Evolutionary conservation across 352 stramenopile genomes (phyloP).

Genomic region (Globisporangium splendens): DNA sequence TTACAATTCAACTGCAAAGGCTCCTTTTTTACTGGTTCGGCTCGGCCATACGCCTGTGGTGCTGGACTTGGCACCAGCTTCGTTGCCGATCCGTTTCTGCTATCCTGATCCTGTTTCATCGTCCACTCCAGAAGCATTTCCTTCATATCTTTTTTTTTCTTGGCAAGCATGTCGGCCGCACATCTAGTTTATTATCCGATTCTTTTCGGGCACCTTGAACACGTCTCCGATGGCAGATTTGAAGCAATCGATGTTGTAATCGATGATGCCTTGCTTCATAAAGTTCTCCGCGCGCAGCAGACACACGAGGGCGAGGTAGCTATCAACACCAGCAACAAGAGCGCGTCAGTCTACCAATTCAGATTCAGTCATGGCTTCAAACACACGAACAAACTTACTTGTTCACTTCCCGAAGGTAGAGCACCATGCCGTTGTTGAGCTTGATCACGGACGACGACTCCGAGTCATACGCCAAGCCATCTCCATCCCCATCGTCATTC

Average conservation of each 20-base stretch:
- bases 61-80: no score
- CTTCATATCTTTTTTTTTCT: no score
- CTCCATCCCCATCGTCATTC: constrained; percentile 89
- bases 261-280: constrained; percentile 96
- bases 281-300: constrained; percentile 96
- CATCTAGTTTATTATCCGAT: constrained; percentile 32
- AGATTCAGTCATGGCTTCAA: not conserved
- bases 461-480: constrained; percentile 93
- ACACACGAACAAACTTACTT: constrained; percentile 45
- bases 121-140: not conserved
- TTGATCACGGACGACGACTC: constrained; percentile 97
- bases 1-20: not conserved
- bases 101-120: not conserved
- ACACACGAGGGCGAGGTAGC: constrained; percentile 97
- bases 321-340: constrained; percentile 18
- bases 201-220: constrained; percentile 73
- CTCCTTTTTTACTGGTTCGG: not conserved
- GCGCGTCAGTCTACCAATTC: constrained; percentile 3
- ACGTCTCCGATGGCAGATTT: constrained; percentile 91
- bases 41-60: not conserved
- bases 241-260: constrained; percentile 99
- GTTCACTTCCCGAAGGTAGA: constrained; percentile 93
- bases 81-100: not conserved
- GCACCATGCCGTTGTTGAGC: constrained; percentile 97
- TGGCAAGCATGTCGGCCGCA: constrained; percentile 1